Percentiles rank a stretch among this genome's conserved stretches.
These are phyloP conservation scores for Phytophthora boehmeriae DNA, from an alignment of 352 stramenopile genomes.

Conservation along the genomic window DNA sequence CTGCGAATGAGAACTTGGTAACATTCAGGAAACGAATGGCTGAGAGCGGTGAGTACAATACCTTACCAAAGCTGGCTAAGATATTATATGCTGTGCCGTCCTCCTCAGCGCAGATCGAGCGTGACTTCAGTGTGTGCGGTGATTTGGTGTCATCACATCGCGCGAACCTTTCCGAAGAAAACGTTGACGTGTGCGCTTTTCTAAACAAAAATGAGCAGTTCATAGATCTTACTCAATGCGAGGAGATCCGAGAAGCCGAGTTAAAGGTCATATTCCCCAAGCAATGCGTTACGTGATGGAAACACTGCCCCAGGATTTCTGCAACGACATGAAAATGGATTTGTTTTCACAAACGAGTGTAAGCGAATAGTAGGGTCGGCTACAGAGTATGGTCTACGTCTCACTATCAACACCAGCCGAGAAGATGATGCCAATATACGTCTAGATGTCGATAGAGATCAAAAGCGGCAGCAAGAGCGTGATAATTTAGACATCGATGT, in stretches of 20 bases:
- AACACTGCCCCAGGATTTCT: not conserved
- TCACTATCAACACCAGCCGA: not conserved
- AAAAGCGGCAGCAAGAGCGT: too few relatives aligned
- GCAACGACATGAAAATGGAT: not conserved
- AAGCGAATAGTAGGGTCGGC: not conserved
- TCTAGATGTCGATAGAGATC: too few relatives aligned
- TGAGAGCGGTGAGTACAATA: not conserved
- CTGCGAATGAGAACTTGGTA: not conserved
- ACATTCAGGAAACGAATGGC: not conserved
- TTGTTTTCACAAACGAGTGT: not conserved
- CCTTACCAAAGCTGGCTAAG: constrained; percentile 2
- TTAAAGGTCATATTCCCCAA: not conserved
- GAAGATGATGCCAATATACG: too few relatives aligned
- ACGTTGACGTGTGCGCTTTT: constrained; percentile 11
- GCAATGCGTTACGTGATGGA: not conserved
- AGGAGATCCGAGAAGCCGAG: constrained; percentile 3
- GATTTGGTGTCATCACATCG: constrained; percentile 3
- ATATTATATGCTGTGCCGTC: constrained; percentile 9
- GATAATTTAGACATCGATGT: too few relatives aligned
- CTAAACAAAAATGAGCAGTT: constrained; percentile 7
- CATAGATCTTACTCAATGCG: constrained; percentile 8
- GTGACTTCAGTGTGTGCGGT: constrained; percentile 4
- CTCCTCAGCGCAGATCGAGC: constrained; percentile 13
- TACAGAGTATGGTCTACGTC: not conserved
- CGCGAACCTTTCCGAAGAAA: not conserved